Base-by-base conservation (phyloP, 495 filamentous ascomycete species). In the Neurospora hispaniola region DNA sequence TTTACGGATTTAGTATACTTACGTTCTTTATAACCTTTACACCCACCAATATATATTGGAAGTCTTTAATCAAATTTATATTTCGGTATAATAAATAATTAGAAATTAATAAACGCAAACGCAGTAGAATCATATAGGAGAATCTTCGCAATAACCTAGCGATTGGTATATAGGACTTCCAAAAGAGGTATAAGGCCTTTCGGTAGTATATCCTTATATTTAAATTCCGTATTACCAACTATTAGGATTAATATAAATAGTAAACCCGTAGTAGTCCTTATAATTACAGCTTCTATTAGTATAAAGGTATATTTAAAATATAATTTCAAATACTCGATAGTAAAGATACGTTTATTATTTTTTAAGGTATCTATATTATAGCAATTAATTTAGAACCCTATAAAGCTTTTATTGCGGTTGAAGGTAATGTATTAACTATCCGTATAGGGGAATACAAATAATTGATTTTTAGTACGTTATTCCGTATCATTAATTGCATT, bases 41-140 rank as follows among this genome's bases (percentile, higher is more conserved):
- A 41, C 4, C 11, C 0, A 8, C 11, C 4, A 11, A 43, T 43
- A 16, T 43, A 6, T 43, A 18, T 43, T 18, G 6, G 42, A 18
- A 1, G 14, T 43, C 0, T 0, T 43, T 43, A 43, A 18, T 2
- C 7, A 43, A 1, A 0, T 0, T 18, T 43, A 43, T 43, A 43
- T 16, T 0, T 7, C 0, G 5, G 2, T 43, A 43, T 43, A 43
- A 43, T 43, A 43, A 18, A 3, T 43, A 18, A 5, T 2, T 18
- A 6, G 1, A 7, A 2, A 3, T 0, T 43, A 18, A 5, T 7
- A 18, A 43, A 1, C 0, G 1, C 1, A 0, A 43, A 2, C 14
- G 42, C 18, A 7, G 16, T 1, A 18, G 4, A 1, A 43, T 43
- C 18, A 7, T 43, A 43, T 16, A 43, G 5, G 42, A 18, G 16